Evolutionary conservation across 176 grass and related monocot genomes (phyloP).

Genomic region (Oryza officinalis): DNA sequence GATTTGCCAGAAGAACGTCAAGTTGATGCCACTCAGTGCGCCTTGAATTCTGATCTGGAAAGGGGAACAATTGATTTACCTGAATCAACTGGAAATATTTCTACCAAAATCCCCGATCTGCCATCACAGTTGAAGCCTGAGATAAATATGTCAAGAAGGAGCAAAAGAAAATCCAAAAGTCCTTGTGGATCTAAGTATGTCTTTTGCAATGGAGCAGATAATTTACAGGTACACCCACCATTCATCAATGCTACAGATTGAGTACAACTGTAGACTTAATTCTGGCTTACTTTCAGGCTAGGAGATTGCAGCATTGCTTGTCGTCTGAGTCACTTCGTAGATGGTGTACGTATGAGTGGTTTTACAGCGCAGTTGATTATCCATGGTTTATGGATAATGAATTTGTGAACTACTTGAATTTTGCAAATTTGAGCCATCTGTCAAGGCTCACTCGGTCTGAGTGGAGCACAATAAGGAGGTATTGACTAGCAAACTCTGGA

Average conservation of each 20-base stretch:
- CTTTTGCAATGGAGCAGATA: conserved; percentile 40
- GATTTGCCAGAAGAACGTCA: conserved; percentile 25
- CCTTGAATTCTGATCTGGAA: conserved; percentile 34
- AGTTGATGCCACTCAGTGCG: conserved; percentile 20
- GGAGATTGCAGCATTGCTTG: conserved; percentile 47
- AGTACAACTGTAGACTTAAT: conserved; percentile 32
- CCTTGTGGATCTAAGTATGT: conserved; percentile 36
- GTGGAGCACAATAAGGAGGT: conserved; percentile 74
- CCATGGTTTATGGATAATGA: conserved; percentile 79
- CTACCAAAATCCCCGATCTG: background rate
- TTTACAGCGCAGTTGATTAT: conserved; percentile 81
- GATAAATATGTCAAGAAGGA: conserved; percentile 42
- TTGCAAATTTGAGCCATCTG: conserved; percentile 58
- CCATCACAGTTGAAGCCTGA: conserved; percentile 27
- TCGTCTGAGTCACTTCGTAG: conserved; percentile 58
- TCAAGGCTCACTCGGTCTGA: conserved; percentile 59
- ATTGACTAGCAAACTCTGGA: conserved; percentile 9
- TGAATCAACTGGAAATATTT: conserved; percentile 40
- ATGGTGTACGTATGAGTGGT: conserved; percentile 85
- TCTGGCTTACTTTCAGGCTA: conserved; percentile 41
- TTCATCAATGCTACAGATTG: conserved; percentile 26
- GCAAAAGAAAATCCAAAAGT: conserved; percentile 43
- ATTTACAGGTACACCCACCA: conserved; percentile 50
- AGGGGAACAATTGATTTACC: conserved; percentile 6
- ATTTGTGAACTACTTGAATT: conserved; percentile 61